A percentile compares a stretch with the other conserved stretches of the same genome.
Conservation (phyloP, 371 early-diverging fungal genomes). For the Lichtheimia corymbifera region DNA sequence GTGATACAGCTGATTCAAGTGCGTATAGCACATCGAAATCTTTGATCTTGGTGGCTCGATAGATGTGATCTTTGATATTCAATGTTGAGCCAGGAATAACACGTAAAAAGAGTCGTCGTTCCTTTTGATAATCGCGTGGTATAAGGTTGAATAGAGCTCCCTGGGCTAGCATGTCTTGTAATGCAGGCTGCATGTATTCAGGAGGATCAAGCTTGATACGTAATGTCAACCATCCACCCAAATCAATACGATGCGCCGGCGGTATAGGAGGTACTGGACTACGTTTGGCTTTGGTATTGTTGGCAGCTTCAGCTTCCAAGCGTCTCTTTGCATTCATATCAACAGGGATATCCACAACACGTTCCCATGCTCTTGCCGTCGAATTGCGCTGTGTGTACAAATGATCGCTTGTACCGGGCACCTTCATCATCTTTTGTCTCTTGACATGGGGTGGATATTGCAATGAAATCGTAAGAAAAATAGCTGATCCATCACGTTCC, state of each 20-base stretch:
- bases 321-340: neutral
- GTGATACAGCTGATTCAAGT: slow-evolving; percentile 46
- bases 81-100: neutral
- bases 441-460: slow-evolving; percentile 30
- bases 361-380: slow-evolving; percentile 24
- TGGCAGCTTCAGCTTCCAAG: neutral
- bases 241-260: slow-evolving; percentile 13
- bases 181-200: neutral
- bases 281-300: neutral
- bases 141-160: slow-evolving; percentile 48
- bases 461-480: slow-evolving; percentile 31
- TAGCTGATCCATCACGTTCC: slow-evolving; percentile 15
- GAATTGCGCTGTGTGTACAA: neutral
- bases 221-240: slow-evolving; percentile 44
- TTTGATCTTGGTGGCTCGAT: slow-evolving; percentile 16
- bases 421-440: neutral
- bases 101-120: neutral
- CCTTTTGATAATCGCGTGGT: slow-evolving; percentile 16
- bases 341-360: slow-evolving; percentile 29
- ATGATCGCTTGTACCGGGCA: too few relatives aligned
- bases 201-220: slow-evolving; percentile 27
- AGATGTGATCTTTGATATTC: slow-evolving; percentile 17
- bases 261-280: slow-evolving; percentile 20
- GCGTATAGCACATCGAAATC: slow-evolving; percentile 47
- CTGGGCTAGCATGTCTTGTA: slow-evolving; percentile 26